phyloP scores from a whole-genome alignment of 73 alveolate species.

The Breviolum minutum region DNA sequence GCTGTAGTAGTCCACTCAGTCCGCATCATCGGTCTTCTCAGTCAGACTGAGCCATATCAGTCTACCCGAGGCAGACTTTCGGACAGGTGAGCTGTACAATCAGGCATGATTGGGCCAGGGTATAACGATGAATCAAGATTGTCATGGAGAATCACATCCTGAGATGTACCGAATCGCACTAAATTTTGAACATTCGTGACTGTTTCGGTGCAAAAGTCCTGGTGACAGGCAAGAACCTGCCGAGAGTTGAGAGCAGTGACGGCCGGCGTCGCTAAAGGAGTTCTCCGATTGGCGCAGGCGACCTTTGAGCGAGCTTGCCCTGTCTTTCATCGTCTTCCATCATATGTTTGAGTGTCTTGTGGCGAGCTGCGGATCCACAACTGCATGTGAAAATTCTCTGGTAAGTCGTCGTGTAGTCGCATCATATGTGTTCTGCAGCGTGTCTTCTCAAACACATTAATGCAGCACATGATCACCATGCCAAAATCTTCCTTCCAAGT shows the following conservation, averaged over 20 bases:
- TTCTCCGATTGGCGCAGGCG: slow-evolving; percentile 54
- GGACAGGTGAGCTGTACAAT: slow-evolving; percentile 24
- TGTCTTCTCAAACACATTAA: too few relatives aligned
- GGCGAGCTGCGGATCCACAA: too few relatives aligned
- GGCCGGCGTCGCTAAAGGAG: slow-evolving; percentile 40
- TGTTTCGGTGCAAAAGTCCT: background rate
- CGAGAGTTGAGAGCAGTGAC: slow-evolving; percentile 30
- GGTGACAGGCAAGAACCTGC: slow-evolving; percentile 22
- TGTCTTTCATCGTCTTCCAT: background rate
- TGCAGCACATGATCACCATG: too few relatives aligned
- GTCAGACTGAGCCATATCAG: too few relatives aligned
- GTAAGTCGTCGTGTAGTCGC: too few relatives aligned
- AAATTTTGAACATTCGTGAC: too few relatives aligned
- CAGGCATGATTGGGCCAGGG: background rate
- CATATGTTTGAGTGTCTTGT: background rate
- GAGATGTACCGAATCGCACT: background rate
- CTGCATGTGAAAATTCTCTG: too few relatives aligned
- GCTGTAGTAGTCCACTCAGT: too few relatives aligned
- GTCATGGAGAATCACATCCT: background rate
- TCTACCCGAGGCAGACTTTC: slow-evolving; percentile 36
- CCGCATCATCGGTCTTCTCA: too few relatives aligned
- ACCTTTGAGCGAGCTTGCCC: background rate
- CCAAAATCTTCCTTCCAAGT: too few relatives aligned
- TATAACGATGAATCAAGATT: too few relatives aligned
- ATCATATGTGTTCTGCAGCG: too few relatives aligned